Percentiles rank a stretch among this genome's conserved stretches.
Evolutionary conservation across 352 stramenopile genomes (phyloP).

Genomic region (Phytophthora niederhauseri): DNA sequence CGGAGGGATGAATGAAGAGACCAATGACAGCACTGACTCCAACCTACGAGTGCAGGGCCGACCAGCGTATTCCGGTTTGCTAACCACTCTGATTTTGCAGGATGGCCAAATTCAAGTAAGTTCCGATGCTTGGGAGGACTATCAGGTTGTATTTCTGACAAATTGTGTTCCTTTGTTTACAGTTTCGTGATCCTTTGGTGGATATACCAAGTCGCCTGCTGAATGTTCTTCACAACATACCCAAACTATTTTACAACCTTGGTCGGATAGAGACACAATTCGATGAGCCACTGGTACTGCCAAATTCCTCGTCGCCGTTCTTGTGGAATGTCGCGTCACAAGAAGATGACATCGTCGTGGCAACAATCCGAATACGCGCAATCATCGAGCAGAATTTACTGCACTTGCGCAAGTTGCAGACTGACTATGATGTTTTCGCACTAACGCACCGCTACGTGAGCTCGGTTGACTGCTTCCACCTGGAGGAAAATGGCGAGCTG

Average conservation of each 20-base stretch:
- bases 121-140: neutral
- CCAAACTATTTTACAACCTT: slow-evolving; percentile 69
- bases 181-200: slow-evolving; percentile 57
- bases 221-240: slow-evolving; percentile 73
- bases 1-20: slow-evolving; percentile 15
- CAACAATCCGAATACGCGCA: slow-evolving; percentile 62
- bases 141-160: neutral
- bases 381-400: slow-evolving; percentile 67
- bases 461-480: slow-evolving; percentile 52
- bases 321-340: slow-evolving; percentile 74
- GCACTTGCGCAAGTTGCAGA: slow-evolving; percentile 43
- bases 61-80: slow-evolving; percentile 9
- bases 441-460: slow-evolving; percentile 42
- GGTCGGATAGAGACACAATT: slow-evolving; percentile 75
- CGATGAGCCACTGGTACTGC: slow-evolving; percentile 35
- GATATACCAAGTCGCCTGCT: slow-evolving; percentile 64
- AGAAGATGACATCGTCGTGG: slow-evolving; percentile 60
- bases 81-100: slow-evolving; percentile 29
- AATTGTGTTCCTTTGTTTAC: neutral
- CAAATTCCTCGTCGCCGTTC: slow-evolving; percentile 48
- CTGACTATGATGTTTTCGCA: slow-evolving; percentile 48
- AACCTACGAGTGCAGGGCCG: neutral
- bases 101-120: slow-evolving; percentile 34
- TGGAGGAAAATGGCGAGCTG: slow-evolving; percentile 33
- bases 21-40: slow-evolving; percentile 5